Base-by-base conservation (phyloP, 2,329 filamentous ascomycete genomes). In the Fusarium papillatum region DNA sequence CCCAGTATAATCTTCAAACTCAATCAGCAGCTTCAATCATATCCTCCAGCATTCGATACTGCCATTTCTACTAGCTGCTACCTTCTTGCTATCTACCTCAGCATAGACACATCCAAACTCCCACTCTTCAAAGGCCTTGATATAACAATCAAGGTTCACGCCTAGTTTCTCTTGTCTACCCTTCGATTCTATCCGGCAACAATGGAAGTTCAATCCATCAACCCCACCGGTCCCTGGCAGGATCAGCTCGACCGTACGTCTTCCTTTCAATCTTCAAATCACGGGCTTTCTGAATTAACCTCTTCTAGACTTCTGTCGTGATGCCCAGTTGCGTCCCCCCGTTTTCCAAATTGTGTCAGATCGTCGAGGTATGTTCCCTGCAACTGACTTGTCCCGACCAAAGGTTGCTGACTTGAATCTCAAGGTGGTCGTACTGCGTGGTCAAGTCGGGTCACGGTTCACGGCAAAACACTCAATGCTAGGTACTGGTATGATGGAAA, bases 401-500 rank as follows among this genome's bases (percentile, higher is more conserved):
- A 41, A 26, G 43, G 61, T 29, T 26, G 8, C 36, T 57, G 14
- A 39, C 63, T 69, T 43, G 50, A 29, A 48, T 65, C 34, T 39
- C 38, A 36, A 97, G 95, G 95, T 78, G 95, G 95, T 77, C 94
- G 95, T 79, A 98, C 95, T 70, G 95, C 95, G 69, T 98, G 95
- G 95, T 96, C 95, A 69, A 94, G 93, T 86, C 90, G 90, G 70
- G 95, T 98, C 70, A 91, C 88, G n/a, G 90, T 98, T 69, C 88
- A 90, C 78, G 93, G 92, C 66, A 86, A 89, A 63, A 88, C 86
- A 59, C 89, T 95, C 79, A 82, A 89, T n/a, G 95, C 95, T 59
- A 91, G 95, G 74, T 98, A 92, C 85, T 98, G 95, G 95, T 98
- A 98, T 85, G 95, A 97, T 83, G 95, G 95, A 72, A 92, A 95